Conservation (phyloP, 495 filamentous ascomycete species). For the Podospora pseudopauciseta region DNA sequence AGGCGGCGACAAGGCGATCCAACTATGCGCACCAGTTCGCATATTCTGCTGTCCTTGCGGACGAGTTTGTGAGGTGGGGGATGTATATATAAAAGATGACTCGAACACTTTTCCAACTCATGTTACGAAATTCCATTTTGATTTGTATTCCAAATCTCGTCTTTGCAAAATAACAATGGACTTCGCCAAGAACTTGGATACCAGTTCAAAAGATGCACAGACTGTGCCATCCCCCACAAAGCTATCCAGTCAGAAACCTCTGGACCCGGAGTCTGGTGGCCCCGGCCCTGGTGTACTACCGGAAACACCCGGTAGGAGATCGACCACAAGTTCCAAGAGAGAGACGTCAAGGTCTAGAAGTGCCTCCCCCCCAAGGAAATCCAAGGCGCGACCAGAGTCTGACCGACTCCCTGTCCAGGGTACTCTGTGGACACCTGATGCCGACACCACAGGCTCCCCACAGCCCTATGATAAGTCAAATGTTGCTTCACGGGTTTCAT, state of each 20-base stretch:
- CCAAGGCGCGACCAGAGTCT: conserved; percentile 32
- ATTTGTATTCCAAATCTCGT: too few relatives aligned
- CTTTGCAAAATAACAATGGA: too few relatives aligned
- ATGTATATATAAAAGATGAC: too few relatives aligned
- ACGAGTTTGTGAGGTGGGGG: too few relatives aligned
- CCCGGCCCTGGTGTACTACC: too few relatives aligned
- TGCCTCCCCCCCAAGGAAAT: conserved; percentile 22
- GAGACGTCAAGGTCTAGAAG: conserved; percentile 19
- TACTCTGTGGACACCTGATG: conserved; percentile 37
- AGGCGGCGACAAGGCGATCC: too few relatives aligned
- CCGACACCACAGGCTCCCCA: conserved; percentile 22
- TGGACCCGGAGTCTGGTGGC: background rate
- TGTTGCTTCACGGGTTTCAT: conserved; percentile 21
- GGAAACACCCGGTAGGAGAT: conserved; percentile 10
- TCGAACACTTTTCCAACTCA: too few relatives aligned
- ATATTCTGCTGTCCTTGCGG: too few relatives aligned
- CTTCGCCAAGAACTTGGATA: too few relatives aligned
- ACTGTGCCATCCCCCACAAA: background rate
- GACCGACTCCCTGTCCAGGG: conserved; percentile 30
- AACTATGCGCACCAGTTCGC: too few relatives aligned
- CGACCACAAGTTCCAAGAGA: conserved; percentile 19
- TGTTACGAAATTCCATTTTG: too few relatives aligned
- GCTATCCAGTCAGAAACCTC: conserved; percentile 9
- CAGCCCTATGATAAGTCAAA: conserved; percentile 25
- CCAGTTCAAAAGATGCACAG: background rate